These are phyloP conservation scores for Oryza officinalis DNA, from an alignment of 176 grass and related monocot species.

Conservation along the genomic window DNA sequence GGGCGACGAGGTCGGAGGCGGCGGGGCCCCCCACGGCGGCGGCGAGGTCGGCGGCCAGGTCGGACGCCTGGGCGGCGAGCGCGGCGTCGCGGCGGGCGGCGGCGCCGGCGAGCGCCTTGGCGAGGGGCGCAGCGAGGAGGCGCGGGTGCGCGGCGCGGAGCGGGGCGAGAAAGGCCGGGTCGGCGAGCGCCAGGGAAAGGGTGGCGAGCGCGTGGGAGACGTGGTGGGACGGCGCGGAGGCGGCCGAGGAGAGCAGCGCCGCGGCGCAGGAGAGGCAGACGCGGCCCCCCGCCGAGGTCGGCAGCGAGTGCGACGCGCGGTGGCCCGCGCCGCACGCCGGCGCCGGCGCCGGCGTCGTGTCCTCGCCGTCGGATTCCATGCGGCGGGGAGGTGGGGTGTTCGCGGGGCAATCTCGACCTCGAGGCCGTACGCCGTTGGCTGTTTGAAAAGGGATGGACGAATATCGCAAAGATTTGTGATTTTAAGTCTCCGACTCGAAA, in stretches of 20 bases:
- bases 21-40: constrained; percentile 47
- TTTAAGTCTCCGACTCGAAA: too few relatives aligned
- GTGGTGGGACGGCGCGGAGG: constrained; percentile 69
- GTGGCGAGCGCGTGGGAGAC: constrained; percentile 80
- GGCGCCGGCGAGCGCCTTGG: constrained; percentile 48
- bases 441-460: background rate
- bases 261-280: constrained; percentile 78
- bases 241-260: constrained; percentile 57
- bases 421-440: too few relatives aligned
- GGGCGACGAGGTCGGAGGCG: constrained; percentile 63
- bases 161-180: constrained; percentile 47
- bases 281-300: constrained; percentile 48
- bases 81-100: constrained; percentile 48
- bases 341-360: constrained; percentile 32
- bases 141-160: constrained; percentile 58
- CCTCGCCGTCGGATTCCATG: constrained; percentile 48
- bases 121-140: constrained; percentile 65
- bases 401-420: too few relatives aligned
- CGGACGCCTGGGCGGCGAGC: constrained; percentile 56
- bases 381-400: background rate
- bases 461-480: too few relatives aligned
- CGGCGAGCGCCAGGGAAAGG: constrained; percentile 72
- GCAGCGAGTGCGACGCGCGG: constrained; percentile 60
- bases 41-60: constrained; percentile 61
- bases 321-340: constrained; percentile 67